Base-by-base conservation (phyloP, 2,329 filamentous ascomycete genomes). In the Fusarium papillatum region DNA sequence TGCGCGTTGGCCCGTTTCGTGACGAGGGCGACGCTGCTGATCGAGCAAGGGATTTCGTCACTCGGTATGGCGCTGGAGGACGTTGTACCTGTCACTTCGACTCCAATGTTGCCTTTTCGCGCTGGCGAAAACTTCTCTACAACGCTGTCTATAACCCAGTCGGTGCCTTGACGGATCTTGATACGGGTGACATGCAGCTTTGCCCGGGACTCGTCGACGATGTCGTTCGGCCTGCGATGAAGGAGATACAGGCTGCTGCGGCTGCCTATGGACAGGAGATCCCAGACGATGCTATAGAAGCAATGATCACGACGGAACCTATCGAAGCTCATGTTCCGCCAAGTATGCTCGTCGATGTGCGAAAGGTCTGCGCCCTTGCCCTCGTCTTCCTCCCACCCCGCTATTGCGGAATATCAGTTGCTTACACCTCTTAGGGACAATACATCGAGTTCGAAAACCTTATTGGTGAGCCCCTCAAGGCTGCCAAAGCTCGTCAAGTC, bases 401-500 rank as follows among this genome's bases (percentile, higher is more conserved):
- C 19, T 19, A 13, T 34, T 57, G 7, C n/a, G 26, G 36, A 61
- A 13, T 8, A 39, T 5, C 29, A 29, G 14, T 36, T 36, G 19
- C 75, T 78, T 9, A 78, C 38, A n/a, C 48, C 7, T 41, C n/a
- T 7, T 6, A 78, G 77, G 73, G 71, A n/a, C 78, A 78, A 48
- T 79, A 76, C 19, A 80, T 80, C 34, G 78, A 80, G 31, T 64
- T 76, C 22, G 78, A 80, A 50, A 80, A 79, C 36, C 64, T 80
- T 8, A 68, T 80, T 19, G 78, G 78, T n/a, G 78, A 80, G 13
- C 78, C 78, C 16, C 46, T 80, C 24, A 69, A 75, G 41, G 75
- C 71, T 24, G 78, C 76, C 31, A 71, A 78, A 29, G 71, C 71
- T 17, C 70, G 66, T 4, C 68, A 75, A 34, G 48, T 78, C 36